phyloP scores from a whole-genome alignment of 2,329 filamentous ascomycete species.

The Fusarium sp. region DNA sequence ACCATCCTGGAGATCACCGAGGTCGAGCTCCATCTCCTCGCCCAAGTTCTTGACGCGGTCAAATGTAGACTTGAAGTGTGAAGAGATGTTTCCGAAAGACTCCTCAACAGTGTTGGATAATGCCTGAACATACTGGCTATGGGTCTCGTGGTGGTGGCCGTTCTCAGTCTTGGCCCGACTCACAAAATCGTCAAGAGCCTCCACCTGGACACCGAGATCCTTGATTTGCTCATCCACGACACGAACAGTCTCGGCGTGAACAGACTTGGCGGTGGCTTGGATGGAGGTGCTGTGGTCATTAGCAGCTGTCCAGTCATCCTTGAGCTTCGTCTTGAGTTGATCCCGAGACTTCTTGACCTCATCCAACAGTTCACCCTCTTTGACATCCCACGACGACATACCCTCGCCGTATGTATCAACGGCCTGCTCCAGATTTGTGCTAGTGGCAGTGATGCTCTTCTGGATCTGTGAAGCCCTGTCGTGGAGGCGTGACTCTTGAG shows the following conservation, averaged over 20 bases:
- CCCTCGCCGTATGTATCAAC: slow-evolving; percentile 75
- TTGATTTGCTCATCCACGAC: slow-evolving; percentile 91
- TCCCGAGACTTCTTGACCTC: slow-evolving; percentile 81
- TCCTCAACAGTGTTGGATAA: slow-evolving; percentile 77
- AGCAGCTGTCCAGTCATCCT: slow-evolving; percentile 86
- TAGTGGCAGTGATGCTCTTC: slow-evolving; percentile 73
- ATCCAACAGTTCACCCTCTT: slow-evolving; percentile 76
- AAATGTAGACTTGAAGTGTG: slow-evolving; percentile 77
- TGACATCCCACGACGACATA: slow-evolving; percentile 80
- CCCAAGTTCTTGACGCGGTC: slow-evolving; percentile 77
- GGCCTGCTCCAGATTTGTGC: slow-evolving; percentile 73
- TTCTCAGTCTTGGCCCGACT: slow-evolving; percentile 85
- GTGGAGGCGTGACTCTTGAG: slow-evolving; percentile 78
- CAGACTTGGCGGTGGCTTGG: slow-evolving; percentile 83
- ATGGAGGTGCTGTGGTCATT: slow-evolving; percentile 87
- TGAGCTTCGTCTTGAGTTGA: slow-evolving; percentile 82
- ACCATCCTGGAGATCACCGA: slow-evolving; percentile 68
- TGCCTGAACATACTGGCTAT: slow-evolving; percentile 73
- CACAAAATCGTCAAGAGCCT: slow-evolving; percentile 91
- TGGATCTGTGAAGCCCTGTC: slow-evolving; percentile 73
- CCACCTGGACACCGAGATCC: slow-evolving; percentile 90
- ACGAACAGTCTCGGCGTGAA: slow-evolving; percentile 89
- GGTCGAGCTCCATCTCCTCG: slow-evolving; percentile 73
- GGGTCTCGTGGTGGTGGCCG: slow-evolving; percentile 78
- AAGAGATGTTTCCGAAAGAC: slow-evolving; percentile 78